A percentile compares a stretch with the other conserved stretches of the same genome.
Conservation (phyloP, 345 rosid species). For the Bretschneidera sinensis region DNA sequence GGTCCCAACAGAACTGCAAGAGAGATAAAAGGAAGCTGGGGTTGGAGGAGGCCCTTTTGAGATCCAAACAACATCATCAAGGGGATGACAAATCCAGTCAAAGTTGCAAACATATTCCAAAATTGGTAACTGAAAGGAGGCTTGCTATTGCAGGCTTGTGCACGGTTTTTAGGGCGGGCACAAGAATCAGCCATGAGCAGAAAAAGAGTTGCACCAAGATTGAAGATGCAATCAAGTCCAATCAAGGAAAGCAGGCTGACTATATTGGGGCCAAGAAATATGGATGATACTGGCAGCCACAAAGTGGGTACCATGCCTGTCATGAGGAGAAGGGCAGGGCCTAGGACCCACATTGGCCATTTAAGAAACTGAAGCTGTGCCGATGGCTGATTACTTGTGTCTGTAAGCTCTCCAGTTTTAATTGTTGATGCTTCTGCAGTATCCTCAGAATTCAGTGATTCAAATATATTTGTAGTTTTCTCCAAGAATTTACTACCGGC, state of each 20-base stretch:
- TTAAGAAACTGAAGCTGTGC: constrained; percentile 50
- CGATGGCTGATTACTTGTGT: constrained; percentile 13
- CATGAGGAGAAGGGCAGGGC: constrained; percentile 73
- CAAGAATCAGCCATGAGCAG: constrained; percentile 85
- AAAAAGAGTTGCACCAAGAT: constrained; percentile 77
- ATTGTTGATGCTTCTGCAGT: constrained; percentile 34
- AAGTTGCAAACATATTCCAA: constrained; percentile 63
- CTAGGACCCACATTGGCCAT: constrained; percentile 88
- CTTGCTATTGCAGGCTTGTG: constrained; percentile 38
- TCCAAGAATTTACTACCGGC: constrained; percentile 35
- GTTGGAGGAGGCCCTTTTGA: constrained; percentile 61
- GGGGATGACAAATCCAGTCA: constrained; percentile 58
- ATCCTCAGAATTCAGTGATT: constrained; percentile 38
- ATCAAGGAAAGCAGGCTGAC: constrained; percentile 84
- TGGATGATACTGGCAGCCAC: constrained; percentile 85
- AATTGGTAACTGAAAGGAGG: constrained; percentile 80
- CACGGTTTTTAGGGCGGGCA: constrained; percentile 43
- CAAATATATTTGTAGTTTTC: constrained; percentile 48
- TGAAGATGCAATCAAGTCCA: constrained; percentile 86
- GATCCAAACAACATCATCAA: constrained; percentile 49
- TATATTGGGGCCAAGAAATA: constrained; percentile 71
- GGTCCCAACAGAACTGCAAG: constrained; percentile 70
- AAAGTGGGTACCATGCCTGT: constrained; percentile 90
- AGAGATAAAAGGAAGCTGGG: constrained; percentile 57
- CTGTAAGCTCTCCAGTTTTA: constrained; percentile 21